Evolutionary conservation across 495 filamentous ascomycete species (phyloP).

Genomic region (Pseudoneurospora amorphoporcata): DNA sequence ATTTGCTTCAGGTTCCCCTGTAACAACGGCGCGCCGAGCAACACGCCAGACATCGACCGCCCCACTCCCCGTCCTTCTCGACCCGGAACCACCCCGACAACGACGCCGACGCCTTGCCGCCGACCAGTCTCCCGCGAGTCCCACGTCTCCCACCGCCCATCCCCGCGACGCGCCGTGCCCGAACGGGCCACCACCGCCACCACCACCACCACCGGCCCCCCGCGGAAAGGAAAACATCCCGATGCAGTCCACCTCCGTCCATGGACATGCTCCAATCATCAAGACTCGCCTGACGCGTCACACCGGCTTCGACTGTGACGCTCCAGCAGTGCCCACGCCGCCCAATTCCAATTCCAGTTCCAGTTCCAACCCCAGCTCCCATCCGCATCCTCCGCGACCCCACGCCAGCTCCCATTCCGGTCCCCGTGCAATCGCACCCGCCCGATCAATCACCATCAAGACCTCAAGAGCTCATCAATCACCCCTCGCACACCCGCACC

Average conservation of each 20-base stretch:
- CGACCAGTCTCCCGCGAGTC: not conserved
- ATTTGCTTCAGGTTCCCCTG: constrained; percentile 5
- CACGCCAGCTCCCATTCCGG: not conserved
- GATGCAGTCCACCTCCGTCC: constrained; percentile 1
- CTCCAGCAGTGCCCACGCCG: not conserved
- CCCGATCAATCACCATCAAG: not conserved
- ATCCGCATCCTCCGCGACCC: not conserved
- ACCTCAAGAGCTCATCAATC: not conserved
- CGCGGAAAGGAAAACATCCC: constrained; percentile 24
- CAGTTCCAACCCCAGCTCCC: not conserved
- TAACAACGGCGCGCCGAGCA: constrained; percentile 24
- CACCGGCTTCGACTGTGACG: constrained; percentile 1
- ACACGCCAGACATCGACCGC: constrained; percentile 32
- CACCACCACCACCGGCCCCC: not conserved
- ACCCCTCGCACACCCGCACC: not conserved
- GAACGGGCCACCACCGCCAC: not conserved
- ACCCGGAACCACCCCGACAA: constrained; percentile 22
- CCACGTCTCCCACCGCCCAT: not conserved
- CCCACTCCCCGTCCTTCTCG: constrained; percentile 18
- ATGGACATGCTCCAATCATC: constrained; percentile 1
- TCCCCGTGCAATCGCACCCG: not conserved
- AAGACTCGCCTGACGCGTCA: constrained; percentile 14
- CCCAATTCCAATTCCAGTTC: not conserved
- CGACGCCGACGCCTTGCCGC: constrained; percentile 22
- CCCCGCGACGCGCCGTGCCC: not conserved